phyloP scores from a whole-genome alignment of 257 asterid genomes.

The Scutellaria baicalensis region DNA sequence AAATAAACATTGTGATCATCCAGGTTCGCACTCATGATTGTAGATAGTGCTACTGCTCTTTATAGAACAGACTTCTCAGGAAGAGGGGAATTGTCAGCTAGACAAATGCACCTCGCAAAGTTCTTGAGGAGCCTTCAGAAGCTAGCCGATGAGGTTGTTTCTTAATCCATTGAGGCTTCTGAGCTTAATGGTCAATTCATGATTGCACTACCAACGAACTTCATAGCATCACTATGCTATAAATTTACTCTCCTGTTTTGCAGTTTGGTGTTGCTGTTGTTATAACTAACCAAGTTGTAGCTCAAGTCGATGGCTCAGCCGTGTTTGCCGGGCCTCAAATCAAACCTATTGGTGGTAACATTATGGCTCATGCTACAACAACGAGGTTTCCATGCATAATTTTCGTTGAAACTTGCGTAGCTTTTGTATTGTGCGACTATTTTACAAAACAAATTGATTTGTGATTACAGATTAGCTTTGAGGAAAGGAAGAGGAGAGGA shows the following conservation, averaged over 20 bases:
- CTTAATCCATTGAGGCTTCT: background rate
- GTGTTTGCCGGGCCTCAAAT: conserved; percentile 82
- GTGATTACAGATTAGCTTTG: conserved; percentile 57
- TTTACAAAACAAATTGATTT: background rate
- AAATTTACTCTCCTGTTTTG: conserved; percentile 3
- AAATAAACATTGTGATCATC: background rate
- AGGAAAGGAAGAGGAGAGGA: conserved; percentile 95
- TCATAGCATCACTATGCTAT: background rate
- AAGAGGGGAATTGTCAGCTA: conserved; percentile 88
- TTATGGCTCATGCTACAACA: conserved; percentile 96
- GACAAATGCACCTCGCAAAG: conserved; percentile 99
- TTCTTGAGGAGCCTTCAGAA: conserved; percentile 96
- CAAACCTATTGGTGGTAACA: conserved; percentile 96
- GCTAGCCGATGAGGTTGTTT: conserved; percentile 80
- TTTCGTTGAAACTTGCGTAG: background rate
- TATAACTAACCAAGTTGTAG: conserved; percentile 95
- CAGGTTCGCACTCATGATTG: conserved; percentile 96
- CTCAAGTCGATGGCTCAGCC: conserved; percentile 98
- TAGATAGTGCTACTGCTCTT: conserved; percentile 95
- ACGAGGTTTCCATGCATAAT: conserved; percentile 44
- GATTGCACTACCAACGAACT: background rate
- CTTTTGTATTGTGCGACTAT: background rate
- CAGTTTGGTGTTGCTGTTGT: conserved; percentile 95
- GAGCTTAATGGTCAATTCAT: background rate
- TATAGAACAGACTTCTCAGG: conserved; percentile 97